phyloP scores from a whole-genome alignment of 1,284 basidiomycete species.

The Trichosporon ovoides region DNA sequence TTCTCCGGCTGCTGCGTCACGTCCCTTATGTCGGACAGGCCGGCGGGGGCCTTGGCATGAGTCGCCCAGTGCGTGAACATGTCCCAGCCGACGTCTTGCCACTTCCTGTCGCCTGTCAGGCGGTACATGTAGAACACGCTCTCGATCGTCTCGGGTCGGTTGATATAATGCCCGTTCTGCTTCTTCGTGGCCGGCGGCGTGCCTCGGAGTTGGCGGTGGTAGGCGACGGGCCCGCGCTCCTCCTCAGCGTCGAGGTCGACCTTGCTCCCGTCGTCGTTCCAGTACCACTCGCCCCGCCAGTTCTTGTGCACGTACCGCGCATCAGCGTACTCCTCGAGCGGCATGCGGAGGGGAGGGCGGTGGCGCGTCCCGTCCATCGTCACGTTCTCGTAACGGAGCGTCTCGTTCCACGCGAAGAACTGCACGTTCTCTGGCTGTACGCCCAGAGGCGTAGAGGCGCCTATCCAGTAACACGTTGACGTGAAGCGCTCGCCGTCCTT shows the following conservation, averaged over 20 bases:
- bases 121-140: constrained; percentile 54
- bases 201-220: constrained; percentile 39
- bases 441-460: constrained; percentile 47
- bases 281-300: constrained; percentile 25
- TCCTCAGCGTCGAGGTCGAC: constrained; percentile 23
- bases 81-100: constrained; percentile 58
- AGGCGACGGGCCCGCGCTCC: constrained; percentile 30
- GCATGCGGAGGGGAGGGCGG: constrained; percentile 20
- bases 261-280: constrained; percentile 25
- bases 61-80: constrained; percentile 57
- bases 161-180: constrained; percentile 38
- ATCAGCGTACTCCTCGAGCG: constrained; percentile 11
- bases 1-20: constrained; percentile 44
- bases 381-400: constrained; percentile 32
- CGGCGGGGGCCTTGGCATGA: constrained; percentile 42
- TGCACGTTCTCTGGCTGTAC: constrained; percentile 48
- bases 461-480: constrained; percentile 53
- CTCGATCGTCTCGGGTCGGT: constrained; percentile 57
- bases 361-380: constrained; percentile 18
- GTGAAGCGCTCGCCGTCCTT: constrained; percentile 49
- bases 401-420: constrained; percentile 38
- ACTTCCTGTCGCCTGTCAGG: constrained; percentile 54
- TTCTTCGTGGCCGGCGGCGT: constrained; percentile 36
- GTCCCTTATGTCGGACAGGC: constrained; percentile 49
- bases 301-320: constrained; percentile 26